Base-by-base conservation (phyloP, 2,329 filamentous ascomycete genomes). In the Exophiala aquamarina region DNA sequence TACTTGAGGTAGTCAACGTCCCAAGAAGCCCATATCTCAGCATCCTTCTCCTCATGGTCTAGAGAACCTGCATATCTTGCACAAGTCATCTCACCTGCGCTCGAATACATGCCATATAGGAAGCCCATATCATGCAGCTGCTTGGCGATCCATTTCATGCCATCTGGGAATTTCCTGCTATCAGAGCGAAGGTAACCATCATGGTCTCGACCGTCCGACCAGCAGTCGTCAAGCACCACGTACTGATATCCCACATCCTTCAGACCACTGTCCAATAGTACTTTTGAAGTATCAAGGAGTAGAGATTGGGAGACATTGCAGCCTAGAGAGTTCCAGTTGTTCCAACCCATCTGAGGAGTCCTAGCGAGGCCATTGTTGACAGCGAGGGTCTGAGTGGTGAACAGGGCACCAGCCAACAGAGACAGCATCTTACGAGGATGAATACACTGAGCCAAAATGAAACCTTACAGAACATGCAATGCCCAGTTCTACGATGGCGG, bases 81-180 rank as follows among this genome's bases (percentile, higher is more conserved):
- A 38, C 61, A 63, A 17, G 61, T 64, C 49, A 60, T 47, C 3
- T 42, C 63, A 37, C 32, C 64, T 57, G 56, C 71, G 67, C 35
- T 70, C 63, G 52, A 68, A 57, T 80, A 80, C 64, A 79, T 78
- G 23, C 77, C 78, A 49, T 77, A 74, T n/a, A 72, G 69, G 33
- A 81, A 59, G 2, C 70, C 74, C 32, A 77, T 59, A 0, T 54
- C 61, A 54, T 81, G 78, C 6, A 79, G 59, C 19, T 67, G 56
- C 44, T 76, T 67, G 1, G 73, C 71, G 2, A 79, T 62, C 19
- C 68, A 59, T 11, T 66, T 65, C 59, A 79, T 77, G 17, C 76
- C 72, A 19, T 66, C 67, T 2, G 76, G 75, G 46, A 75, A 75
- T 46, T 67, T 75, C 47, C 56, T 60, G 31, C 61, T 43, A 49